Conservation (phyloP, 1,284 basidiomycete genomes). For the Apiotrichum mycotoxinovorans region DNA sequence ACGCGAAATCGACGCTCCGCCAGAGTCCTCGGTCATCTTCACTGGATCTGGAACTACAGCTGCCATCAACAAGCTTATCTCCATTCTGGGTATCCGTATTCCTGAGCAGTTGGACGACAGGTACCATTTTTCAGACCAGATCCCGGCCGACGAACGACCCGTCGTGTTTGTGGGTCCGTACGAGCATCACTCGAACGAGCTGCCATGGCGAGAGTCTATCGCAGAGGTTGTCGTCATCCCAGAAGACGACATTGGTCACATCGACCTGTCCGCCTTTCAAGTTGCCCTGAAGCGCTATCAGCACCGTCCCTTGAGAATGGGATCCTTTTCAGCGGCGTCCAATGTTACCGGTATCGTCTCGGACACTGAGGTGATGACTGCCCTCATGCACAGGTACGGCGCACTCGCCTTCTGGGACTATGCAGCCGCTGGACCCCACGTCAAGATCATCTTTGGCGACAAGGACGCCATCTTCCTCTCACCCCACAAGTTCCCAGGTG, state of each 20-base stretch:
- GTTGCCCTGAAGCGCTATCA: neutral
- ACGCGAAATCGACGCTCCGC: neutral
- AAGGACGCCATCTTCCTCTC: slow-evolving; percentile 17
- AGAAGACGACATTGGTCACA: neutral
- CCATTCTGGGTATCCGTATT: neutral
- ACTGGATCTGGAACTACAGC: slow-evolving; percentile 10
- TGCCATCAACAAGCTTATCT: slow-evolving; percentile 10
- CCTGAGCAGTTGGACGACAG: neutral
- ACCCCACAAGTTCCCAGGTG: slow-evolving; percentile 15
- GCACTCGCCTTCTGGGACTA: slow-evolving; percentile 10
- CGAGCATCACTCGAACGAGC: slow-evolving; percentile 19
- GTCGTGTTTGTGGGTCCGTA: slow-evolving; percentile 16
- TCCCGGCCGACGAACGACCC: slow-evolving; percentile 1
- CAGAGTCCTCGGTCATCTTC: slow-evolving; percentile 3
- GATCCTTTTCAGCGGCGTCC: slow-evolving; percentile 15
- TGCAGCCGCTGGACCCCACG: slow-evolving; percentile 6
- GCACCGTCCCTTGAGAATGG: slow-evolving; percentile 3
- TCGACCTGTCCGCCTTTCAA: slow-evolving; percentile 1
- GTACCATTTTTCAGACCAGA: neutral
- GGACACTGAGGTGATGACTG: slow-evolving; percentile 9
- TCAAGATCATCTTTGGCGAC: slow-evolving; percentile 1
- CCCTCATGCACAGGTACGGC: slow-evolving; percentile 3
- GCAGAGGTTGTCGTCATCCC: slow-evolving; percentile 9
- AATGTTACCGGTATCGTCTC: slow-evolving; percentile 14
- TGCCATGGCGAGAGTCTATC: slow-evolving; percentile 13